Base-by-base conservation (phyloP, 768 basidiomycete genomes). In the Vishniacozyma victoriae region DNA sequence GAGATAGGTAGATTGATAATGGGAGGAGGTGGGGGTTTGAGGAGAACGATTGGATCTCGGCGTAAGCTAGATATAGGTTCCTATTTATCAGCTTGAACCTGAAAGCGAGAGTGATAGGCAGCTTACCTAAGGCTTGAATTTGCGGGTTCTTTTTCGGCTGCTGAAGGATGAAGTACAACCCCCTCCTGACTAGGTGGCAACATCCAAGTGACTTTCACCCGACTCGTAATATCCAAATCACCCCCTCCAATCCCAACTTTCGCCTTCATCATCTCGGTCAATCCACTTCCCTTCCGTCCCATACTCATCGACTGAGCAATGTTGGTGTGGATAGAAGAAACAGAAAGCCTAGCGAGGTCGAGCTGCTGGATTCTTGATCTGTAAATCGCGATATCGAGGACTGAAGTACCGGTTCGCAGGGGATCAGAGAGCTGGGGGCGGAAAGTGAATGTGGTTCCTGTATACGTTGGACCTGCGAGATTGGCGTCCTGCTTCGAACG, bases 1-100 rank as follows among this genome's bases (percentile, higher is more conserved):
- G 86, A 0, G 82, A 80, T 15, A 87, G 81, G 70, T 93, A 93
- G 24, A 95, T 77, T 0, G 86, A 77, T 0, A 82, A 78, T 2
- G 88, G 85, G 0, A 86, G 77, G 27, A 87, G 75, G 23, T 46
- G 36, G 1, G 82, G 80, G 3, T 72, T 75, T 1, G 84, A 81
- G n/a, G 29, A 33, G 63, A 70, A 80, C 0, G 87, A 88, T 41
- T 85, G 84, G 3, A 93, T 78, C 66, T 95, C 91, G 0, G 87
- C 88, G 35, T 83, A 80, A 0, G 87, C 78, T 4, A 92, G 77
- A 72, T 79, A 33, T 33, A 9, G 29, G n/a, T n/a, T n/a, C 29
- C 29, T 33, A 83, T 54, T 84, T 87, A 48, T 27, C 44, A 35
- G 44, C 35, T 5, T 35, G 15, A 23, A n/a, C 44, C 18, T 25